Evolutionary conservation across 768 basidiomycete species (phyloP), one percentile per base, ranked within the genome.

Genomic region (Grammothele lineata): DNA sequence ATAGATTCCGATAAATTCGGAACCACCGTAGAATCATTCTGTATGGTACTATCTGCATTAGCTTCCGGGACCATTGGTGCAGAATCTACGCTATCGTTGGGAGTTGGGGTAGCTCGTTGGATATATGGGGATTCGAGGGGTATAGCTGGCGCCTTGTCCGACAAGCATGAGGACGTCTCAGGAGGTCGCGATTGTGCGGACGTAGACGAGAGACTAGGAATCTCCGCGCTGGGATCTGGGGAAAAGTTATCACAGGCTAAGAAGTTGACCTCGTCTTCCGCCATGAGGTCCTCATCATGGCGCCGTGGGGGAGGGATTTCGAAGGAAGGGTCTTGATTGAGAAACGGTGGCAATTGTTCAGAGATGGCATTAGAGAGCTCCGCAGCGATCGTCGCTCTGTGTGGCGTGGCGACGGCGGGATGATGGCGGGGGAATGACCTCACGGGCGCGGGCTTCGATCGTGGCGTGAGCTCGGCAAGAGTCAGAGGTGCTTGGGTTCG

Each of bases 381-480:
- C 24, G 21, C 34, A 1, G 53, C 49, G 15, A 59, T 50, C 3
- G 21, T 36, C 19, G 45, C 26, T 19, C 54, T 54, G 30, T 45
- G 45, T 18, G 58, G 59, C 5, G 59, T 57, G 2, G 59, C 47
- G 1, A 57, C 37, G 4, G 40, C 53, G 4, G 61, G 52, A n/a
- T 48, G 57, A 17, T 47, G 57, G 21, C 52, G 53, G 3, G 54
- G 41, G 33, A 48, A 52, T 14, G 59, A 59, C 17, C 51, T 50
- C 23, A 47, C 27, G 35, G 48, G 45, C 32, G 30, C n/a, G 22
- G 40, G 53, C 25, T 43, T 53, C n/a, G 57, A 53, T 22, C 53
- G 48, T 9, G 62, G 58, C 2, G 62, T 63, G 19, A 59, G 48
- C 11, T 60, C 61, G 26, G 50, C 56, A 3, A 60, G 54, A 10